Evolutionary conservation across 257 asterid genomes (phyloP).

Genomic region (Solanum sitiens): DNA sequence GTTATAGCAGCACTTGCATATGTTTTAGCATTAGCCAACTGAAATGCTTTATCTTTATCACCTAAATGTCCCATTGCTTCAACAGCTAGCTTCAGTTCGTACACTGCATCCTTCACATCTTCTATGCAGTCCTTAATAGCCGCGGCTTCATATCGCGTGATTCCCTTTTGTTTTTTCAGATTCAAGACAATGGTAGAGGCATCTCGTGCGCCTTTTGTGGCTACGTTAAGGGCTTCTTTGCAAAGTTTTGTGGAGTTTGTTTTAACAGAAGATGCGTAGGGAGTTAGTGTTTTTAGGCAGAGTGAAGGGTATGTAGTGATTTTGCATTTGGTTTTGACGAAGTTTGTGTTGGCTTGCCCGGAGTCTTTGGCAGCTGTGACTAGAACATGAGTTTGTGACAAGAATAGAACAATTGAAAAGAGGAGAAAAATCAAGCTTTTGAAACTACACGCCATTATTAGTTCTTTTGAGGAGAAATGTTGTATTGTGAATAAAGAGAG

Average conservation of each 20-base stretch:
- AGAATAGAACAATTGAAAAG: background rate
- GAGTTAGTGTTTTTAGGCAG: slow-evolving; percentile 41
- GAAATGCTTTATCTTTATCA: slow-evolving; percentile 30
- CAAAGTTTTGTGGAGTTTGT: slow-evolving; percentile 33
- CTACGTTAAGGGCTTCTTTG: slow-evolving; percentile 37
- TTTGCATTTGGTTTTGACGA: slow-evolving; percentile 34
- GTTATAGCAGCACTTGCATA: slow-evolving; percentile 76
- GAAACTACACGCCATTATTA: background rate
- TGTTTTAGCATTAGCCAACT: slow-evolving; percentile 67
- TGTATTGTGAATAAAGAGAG: background rate
- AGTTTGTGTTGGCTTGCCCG: slow-evolving; percentile 8
- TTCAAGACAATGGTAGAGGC: slow-evolving; percentile 22
- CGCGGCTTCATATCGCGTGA: slow-evolving; percentile 14
- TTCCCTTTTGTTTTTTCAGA: slow-evolving; percentile 17
- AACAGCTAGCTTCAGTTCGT: slow-evolving; percentile 39
- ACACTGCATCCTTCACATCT: slow-evolving; percentile 40
- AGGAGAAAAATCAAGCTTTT: background rate
- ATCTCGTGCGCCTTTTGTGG: slow-evolving; percentile 25
- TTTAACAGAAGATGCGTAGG: slow-evolving; percentile 36
- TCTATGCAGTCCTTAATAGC: slow-evolving; percentile 51
- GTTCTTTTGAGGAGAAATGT: background rate
- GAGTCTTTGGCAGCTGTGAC: background rate
- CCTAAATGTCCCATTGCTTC: slow-evolving; percentile 30
- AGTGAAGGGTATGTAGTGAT: slow-evolving; percentile 42
- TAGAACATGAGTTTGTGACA: background rate